A percentile compares a stretch with the other conserved stretches of the same genome.
These are phyloP conservation scores for Russula sp. DNA, from an alignment of 768 basidiomycete genomes.

Conservation along the genomic window DNA sequence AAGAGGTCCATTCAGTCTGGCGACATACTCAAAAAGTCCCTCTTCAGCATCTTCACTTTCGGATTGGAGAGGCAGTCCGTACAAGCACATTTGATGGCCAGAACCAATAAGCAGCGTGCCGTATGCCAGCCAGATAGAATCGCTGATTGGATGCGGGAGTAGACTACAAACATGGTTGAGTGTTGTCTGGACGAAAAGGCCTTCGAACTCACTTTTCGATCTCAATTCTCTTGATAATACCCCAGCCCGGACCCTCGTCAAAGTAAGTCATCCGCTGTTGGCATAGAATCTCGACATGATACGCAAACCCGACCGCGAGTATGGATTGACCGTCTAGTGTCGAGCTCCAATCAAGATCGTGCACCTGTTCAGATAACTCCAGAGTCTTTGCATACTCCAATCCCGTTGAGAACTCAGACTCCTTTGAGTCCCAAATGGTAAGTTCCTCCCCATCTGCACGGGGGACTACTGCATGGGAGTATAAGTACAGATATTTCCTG, in stretches of 20 bases:
- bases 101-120: slow-evolving; percentile 78
- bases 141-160: slow-evolving; percentile 70
- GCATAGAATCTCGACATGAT: slow-evolving; percentile 78
- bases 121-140: slow-evolving; percentile 86
- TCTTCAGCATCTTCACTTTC: slow-evolving; percentile 27
- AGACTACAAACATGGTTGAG: slow-evolving; percentile 24
- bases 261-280: slow-evolving; percentile 92
- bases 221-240: slow-evolving; percentile 60
- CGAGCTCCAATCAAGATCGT: slow-evolving; percentile 90
- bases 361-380: slow-evolving; percentile 46
- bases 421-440: slow-evolving; percentile 94
- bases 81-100: slow-evolving; percentile 79
- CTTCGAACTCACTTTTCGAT: slow-evolving; percentile 49
- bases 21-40: slow-evolving; percentile 77
- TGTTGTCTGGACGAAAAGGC: neutral
- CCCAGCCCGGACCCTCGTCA: slow-evolving; percentile 75
- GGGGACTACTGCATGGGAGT: slow-evolving; percentile 45
- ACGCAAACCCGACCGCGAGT: slow-evolving; percentile 79
- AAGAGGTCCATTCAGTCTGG: slow-evolving; percentile 76
- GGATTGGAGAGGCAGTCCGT: slow-evolving; percentile 40
- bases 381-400: slow-evolving; percentile 65
- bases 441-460: slow-evolving; percentile 61
- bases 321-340: slow-evolving; percentile 88
- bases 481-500: neutral
- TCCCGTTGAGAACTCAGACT: slow-evolving; percentile 88